Conservation (phyloP, 768 basidiomycete species). For the Mycena latifolia region DNA sequence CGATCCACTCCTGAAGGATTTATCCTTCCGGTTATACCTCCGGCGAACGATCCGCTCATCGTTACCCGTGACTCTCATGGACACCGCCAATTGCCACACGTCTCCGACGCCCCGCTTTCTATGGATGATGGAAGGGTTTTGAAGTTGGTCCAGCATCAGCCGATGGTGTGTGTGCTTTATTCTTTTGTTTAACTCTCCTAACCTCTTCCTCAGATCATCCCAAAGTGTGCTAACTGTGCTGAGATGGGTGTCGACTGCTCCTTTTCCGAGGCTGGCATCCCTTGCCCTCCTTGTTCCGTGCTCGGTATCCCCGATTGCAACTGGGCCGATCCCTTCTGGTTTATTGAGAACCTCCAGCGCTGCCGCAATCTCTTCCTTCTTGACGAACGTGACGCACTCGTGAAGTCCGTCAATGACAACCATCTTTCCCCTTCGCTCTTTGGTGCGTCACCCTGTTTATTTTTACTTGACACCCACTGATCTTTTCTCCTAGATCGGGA, state of each 20-base stretch:
- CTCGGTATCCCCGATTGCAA: conserved; percentile 11
- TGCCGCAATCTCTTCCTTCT: background rate
- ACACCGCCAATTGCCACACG: background rate
- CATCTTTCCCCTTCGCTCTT: background rate
- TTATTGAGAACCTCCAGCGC: background rate
- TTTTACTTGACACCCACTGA: background rate
- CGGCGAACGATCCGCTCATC: background rate
- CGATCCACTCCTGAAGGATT: background rate
- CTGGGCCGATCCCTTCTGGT: conserved; percentile 2
- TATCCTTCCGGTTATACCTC: background rate
- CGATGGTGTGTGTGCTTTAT: background rate
- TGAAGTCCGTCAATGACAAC: background rate
- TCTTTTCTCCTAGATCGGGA: background rate
- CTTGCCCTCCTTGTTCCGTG: conserved; percentile 10
- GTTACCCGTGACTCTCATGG: background rate
- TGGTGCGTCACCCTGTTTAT: background rate
- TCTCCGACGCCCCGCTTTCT: background rate
- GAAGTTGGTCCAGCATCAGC: background rate
- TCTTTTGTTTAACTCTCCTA: no score
- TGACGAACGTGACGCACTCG: background rate
- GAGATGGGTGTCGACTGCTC: conserved; percentile 1
- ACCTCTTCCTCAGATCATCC: background rate
- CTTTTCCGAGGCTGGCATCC: conserved; percentile 5
- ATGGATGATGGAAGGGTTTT: background rate
- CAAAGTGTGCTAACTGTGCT: conserved; percentile 1